Conservation (phyloP, 495 filamentous ascomycete species). For the Collariella sp. region DNA sequence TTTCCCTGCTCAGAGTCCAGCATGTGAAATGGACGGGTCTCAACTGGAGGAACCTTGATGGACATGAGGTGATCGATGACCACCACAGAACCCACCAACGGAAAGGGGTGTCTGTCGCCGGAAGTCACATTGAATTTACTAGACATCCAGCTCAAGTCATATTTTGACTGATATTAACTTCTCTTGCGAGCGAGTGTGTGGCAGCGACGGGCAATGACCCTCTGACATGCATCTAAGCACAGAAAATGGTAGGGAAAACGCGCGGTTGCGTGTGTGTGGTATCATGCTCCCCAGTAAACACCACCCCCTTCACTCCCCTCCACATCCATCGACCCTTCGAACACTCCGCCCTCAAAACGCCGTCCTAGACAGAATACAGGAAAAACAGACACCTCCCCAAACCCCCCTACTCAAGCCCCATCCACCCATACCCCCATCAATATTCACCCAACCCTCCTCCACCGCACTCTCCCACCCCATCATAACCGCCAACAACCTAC, state of each 20-base stretch:
- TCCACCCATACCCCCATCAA: constrained; percentile 63
- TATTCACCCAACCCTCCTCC: constrained; percentile 53
- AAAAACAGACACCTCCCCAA: background rate
- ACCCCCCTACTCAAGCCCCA: constrained; percentile 28
- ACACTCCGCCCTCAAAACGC: background rate
- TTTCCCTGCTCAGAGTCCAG: background rate
- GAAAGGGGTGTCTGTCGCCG: too few relatives aligned
- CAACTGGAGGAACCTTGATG: too few relatives aligned
- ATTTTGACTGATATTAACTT: background rate
- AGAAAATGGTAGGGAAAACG: background rate
- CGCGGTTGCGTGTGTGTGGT: constrained; percentile 5
- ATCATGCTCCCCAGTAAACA: constrained; percentile 9
- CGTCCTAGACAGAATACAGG: constrained; percentile 3
- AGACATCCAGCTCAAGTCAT: too few relatives aligned
- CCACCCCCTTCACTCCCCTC: background rate
- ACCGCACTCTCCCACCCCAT: constrained; percentile 68
- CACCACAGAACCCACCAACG: too few relatives aligned
- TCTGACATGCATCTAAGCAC: background rate
- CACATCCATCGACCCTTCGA: background rate
- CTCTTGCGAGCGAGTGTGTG: background rate
- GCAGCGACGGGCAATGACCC: background rate
- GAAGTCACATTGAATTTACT: background rate
- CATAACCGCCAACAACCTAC: constrained; percentile 63
- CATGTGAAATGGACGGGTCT: too few relatives aligned
- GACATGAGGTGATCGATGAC: too few relatives aligned